These are phyloP conservation scores for Aureobasidium sp. DNA, from an alignment of 2,329 filamentous ascomycete genomes.

Conservation along the genomic window DNA sequence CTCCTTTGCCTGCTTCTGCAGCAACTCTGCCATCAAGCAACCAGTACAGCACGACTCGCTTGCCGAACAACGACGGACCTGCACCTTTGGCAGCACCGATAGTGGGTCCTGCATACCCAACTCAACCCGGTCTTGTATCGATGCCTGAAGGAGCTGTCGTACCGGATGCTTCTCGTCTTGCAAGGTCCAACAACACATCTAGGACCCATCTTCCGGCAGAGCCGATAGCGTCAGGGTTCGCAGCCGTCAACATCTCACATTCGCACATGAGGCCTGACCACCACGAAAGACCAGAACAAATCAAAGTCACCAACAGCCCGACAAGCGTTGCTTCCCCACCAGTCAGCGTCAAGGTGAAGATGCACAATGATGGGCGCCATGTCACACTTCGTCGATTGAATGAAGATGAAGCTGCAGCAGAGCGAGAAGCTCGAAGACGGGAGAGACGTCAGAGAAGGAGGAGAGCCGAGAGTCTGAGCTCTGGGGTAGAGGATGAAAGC, in stretches of 20 bases:
- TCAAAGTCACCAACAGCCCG: not conserved
- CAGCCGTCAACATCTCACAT: not conserved
- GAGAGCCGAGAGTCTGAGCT: constrained; percentile 26
- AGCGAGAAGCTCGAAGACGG: constrained; percentile 45
- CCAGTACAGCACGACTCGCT: constrained; percentile 1
- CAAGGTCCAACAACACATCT: constrained; percentile 6
- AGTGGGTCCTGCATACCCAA: constrained; percentile 12
- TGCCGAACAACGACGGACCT: not conserved
- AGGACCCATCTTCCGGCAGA: constrained; percentile 11
- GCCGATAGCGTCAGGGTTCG: constrained; percentile 15
- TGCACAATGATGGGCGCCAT: constrained; percentile 54
- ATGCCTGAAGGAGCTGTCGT: constrained; percentile 21
- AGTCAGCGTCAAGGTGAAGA: constrained; percentile 55
- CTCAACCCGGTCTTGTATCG: constrained; percentile 26
- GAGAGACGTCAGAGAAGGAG: constrained; percentile 31
- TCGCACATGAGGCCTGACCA: constrained; percentile 14
- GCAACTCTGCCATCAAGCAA: constrained; percentile 18
- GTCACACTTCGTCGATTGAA: constrained; percentile 54
- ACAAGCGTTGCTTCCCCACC: constrained; percentile 41
- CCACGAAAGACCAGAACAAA: constrained; percentile 18
- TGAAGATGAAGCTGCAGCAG: constrained; percentile 53
- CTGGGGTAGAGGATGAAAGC: constrained; percentile 31
- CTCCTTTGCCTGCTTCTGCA: constrained; percentile 26
- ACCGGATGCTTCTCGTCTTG: constrained; percentile 12
- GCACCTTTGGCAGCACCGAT: not conserved